phyloP scores from a whole-genome alignment of 2,329 filamentous ascomycete species.

The Sporothrix variecibatus region DNA sequence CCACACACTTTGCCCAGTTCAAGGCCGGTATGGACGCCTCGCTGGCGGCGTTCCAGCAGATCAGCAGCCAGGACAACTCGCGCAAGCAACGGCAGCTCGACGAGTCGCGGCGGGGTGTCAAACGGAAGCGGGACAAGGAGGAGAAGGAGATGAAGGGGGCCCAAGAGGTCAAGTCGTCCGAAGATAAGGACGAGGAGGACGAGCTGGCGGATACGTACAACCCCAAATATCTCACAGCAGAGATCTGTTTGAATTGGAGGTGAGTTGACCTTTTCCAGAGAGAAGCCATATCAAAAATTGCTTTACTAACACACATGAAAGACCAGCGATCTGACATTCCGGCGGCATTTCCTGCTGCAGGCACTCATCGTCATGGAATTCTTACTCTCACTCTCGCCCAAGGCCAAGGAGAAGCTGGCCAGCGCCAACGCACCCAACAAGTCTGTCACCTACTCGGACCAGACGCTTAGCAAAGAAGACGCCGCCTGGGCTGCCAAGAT shows the following conservation, averaged over 20 bases:
- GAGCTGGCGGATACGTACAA: slow-evolving; percentile 78
- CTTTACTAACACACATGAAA: slow-evolving; percentile 39
- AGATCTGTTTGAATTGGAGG: slow-evolving; percentile 94
- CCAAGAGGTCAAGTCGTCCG: slow-evolving; percentile 49
- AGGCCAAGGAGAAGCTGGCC: slow-evolving; percentile 76
- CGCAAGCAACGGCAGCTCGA: slow-evolving; percentile 53
- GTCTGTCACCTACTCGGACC: slow-evolving; percentile 78
- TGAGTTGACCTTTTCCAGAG: slow-evolving; percentile 40
- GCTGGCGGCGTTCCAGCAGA: slow-evolving; percentile 56
- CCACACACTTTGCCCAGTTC: slow-evolving; percentile 74
- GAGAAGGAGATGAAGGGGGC: slow-evolving; percentile 41
- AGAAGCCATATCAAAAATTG: background rate
- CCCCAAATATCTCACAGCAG: slow-evolving; percentile 96
- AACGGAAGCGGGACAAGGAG: slow-evolving; percentile 63
- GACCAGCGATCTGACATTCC: slow-evolving; percentile 92
- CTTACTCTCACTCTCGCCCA: slow-evolving; percentile 81
- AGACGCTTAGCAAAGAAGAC: slow-evolving; percentile 80
- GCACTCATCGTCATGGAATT: slow-evolving; percentile 94
- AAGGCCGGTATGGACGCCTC: slow-evolving; percentile 72
- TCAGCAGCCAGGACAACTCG: slow-evolving; percentile 51
- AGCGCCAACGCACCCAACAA: slow-evolving; percentile 72
- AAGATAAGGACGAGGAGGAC: slow-evolving; percentile 49
- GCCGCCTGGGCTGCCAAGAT: slow-evolving; percentile 82
- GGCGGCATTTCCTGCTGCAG: slow-evolving; percentile 92
- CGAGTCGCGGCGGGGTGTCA: slow-evolving; percentile 65